Conservation (phyloP, 805 yeast species). For the Yueomyces sinensis region DNA sequence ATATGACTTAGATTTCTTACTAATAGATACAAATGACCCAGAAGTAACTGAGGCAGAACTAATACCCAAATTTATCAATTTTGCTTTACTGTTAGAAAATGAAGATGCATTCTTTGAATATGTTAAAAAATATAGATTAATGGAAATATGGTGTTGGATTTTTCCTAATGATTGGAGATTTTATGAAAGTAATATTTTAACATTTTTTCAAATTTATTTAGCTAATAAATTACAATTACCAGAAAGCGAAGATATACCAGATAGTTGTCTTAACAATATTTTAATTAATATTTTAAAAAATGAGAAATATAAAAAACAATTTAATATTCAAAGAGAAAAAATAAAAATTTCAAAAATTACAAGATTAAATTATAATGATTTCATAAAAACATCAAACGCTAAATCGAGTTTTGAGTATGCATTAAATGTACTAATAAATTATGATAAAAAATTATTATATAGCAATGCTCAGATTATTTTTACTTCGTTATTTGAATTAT, state of each 20-base stretch:
- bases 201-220: slow-evolving; percentile 11
- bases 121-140: slow-evolving; percentile 7
- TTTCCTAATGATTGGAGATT: slow-evolving; percentile 2
- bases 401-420: slow-evolving; percentile 7
- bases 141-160: slow-evolving; percentile 15
- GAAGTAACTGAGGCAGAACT: slow-evolving; percentile 1
- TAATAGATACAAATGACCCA: slow-evolving; percentile 6
- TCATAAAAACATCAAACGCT: slow-evolving; percentile 5
- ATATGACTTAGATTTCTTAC: slow-evolving; percentile 26
- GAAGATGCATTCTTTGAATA: slow-evolving; percentile 10
- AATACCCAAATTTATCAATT: slow-evolving; percentile 12
- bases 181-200: slow-evolving; percentile 1
- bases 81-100: slow-evolving; percentile 8
- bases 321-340: slow-evolving; percentile 1
- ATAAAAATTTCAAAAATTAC: slow-evolving; percentile 6
- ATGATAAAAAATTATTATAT: neutral
- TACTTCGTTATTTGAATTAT: no score
- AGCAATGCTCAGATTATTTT: neutral
- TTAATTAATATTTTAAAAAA: slow-evolving; percentile 1
- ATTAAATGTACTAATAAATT: slow-evolving; percentile 3
- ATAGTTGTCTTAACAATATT: slow-evolving; percentile 1
- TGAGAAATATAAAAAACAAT: no score
- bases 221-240: slow-evolving; percentile 3
- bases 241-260: slow-evolving; percentile 1
- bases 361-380: slow-evolving; percentile 12